Evolutionary conservation across 2,329 filamentous ascomycete genomes (phyloP), one percentile per base, ranked within the genome.

Genomic region (Sarocladium strictum): DNA sequence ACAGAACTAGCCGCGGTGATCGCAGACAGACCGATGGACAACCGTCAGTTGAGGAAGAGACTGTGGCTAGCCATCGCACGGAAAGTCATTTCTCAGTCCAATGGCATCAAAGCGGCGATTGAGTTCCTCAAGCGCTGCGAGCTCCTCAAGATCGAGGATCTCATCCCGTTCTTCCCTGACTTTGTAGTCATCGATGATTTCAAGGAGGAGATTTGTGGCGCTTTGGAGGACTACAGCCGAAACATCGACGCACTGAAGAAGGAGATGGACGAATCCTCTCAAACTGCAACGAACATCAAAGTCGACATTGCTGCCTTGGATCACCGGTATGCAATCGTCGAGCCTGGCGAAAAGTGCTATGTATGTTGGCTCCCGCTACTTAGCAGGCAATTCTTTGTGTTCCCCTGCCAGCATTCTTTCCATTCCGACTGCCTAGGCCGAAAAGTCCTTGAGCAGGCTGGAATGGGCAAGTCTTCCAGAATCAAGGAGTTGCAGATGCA

Each of bases 141-240:
- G 57, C 78, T 97, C 12, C 81, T 99, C 50, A 87, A 88, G 59
- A 99, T 99, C 59, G 94, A 99, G 72, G 94, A 99, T 64, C 74
- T 99, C 27, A 97, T 99, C 38, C 94, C 94, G 0, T 97, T 99
- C 76, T 99, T 99, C 72, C 94, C 94, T 0, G 94, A 99, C 68
- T 99, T 99, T 66, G 91, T 97, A 23, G 89, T 97, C 53, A 97
- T 99, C 58, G 94, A 99, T 67, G 94, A 97, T 69, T 99, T 99
- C 79, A 97, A 97, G 67, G 92, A 97, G 59, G 94, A 99, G 68
- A 97, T 99, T 35, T 99, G 94, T 72, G 78, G 84, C 0, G 94
- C 95, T 1, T 79, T 99, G 1, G 94, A 99, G 70, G 89, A 95
- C 59, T 99, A 99, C 73, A 89, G 85, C 47, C 87, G 89, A 35